A percentile compares a stretch with the other conserved stretches of the same genome.
These are phyloP conservation scores for Naumovozyma castellii DNA, from an alignment of 805 yeast species.

Conservation along the genomic window DNA sequence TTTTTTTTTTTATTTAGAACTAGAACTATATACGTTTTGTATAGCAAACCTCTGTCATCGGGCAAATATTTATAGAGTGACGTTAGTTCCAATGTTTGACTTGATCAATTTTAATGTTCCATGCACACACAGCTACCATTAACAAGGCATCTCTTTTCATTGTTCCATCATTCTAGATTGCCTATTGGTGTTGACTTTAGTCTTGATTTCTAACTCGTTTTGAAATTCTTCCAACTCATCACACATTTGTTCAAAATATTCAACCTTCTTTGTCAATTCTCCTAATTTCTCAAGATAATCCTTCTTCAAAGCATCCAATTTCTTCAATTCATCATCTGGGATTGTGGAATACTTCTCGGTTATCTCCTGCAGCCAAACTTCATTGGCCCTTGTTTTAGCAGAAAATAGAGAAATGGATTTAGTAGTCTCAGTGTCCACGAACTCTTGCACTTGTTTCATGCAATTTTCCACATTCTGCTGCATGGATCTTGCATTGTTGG, in stretches of 20 bases:
- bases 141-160: too few species aligned
- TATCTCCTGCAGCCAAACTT: constrained; percentile 17
- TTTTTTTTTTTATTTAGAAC: too few species aligned
- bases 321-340: constrained; percentile 15
- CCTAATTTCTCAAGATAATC: constrained; percentile 15
- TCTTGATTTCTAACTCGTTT: constrained; percentile 42
- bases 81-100: too few species aligned
- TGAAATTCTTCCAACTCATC: constrained; percentile 57
- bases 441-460: constrained; percentile 18
- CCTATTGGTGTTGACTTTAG: constrained; percentile 17
- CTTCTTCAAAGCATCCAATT: constrained; percentile 26
- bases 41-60: too few species aligned
- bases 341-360: constrained; percentile 12
- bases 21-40: too few species aligned
- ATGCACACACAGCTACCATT: too few species aligned
- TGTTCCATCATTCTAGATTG: constrained; percentile 10
- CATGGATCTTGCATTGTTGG: constrained; percentile 21
- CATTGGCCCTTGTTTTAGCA: constrained; percentile 15
- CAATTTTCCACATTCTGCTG: constrained; percentile 16
- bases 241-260: constrained; percentile 37
- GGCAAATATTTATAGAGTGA: too few species aligned
- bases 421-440: constrained; percentile 21
- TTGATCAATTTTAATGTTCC: too few species aligned
- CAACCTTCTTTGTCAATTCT: constrained; percentile 30
- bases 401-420: constrained; percentile 22